phyloP scores from a whole-genome alignment of 306 rosid species.

The Castanea mollissima region DNA sequence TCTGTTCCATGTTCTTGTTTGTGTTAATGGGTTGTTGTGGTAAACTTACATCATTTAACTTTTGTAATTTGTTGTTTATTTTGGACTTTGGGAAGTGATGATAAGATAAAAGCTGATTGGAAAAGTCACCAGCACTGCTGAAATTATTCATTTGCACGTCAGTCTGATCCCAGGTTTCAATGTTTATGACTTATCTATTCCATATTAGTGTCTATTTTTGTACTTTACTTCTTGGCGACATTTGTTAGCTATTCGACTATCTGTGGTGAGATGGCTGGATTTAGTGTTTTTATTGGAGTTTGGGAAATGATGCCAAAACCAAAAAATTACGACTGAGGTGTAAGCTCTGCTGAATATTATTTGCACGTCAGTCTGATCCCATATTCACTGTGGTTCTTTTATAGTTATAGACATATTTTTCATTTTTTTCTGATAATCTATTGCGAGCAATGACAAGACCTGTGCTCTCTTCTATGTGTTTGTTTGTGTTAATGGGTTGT shows the following conservation, averaged over 20 bases:
- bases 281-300: background rate
- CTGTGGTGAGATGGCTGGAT: background rate
- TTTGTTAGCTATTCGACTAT: background rate
- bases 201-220: background rate
- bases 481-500: background rate
- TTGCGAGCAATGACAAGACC: background rate
- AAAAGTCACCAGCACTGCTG: conserved; percentile 14
- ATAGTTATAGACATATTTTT: no score
- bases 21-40: background rate
- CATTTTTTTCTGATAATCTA: no score
- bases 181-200: background rate
- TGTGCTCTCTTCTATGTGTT: background rate
- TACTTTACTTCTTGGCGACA: background rate
- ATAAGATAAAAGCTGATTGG: background rate
- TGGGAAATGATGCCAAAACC: conserved; percentile 29
- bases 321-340: background rate
- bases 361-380: conserved; percentile 39
- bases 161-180: conserved; percentile 19
- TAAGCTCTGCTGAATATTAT: conserved; percentile 15
- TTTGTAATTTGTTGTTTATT: background rate
- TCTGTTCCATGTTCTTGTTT: background rate
- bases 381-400: background rate
- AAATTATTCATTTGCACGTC: conserved; percentile 25
- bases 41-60: no score
- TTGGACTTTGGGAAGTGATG: conserved; percentile 11